Evolutionary conservation across 2,329 filamentous ascomycete species (phyloP).

Genomic region (Verticillium nonalfalfae): DNA sequence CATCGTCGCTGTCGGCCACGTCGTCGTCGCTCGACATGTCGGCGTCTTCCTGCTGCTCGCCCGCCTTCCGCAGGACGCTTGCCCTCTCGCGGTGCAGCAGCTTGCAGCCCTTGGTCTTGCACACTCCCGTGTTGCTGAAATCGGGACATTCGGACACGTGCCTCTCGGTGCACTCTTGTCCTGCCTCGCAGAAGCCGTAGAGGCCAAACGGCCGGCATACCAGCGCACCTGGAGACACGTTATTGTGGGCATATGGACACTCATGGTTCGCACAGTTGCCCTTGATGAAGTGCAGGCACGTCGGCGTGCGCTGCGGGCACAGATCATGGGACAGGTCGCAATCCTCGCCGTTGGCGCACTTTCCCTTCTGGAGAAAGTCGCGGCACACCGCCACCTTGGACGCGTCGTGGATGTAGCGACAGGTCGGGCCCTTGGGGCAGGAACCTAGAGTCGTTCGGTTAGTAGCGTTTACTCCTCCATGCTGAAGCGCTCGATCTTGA

Average conservation of each 20-base stretch:
- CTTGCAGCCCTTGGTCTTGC: slow-evolving; percentile 75
- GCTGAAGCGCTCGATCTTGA: background rate
- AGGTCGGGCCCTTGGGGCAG: slow-evolving; percentile 74
- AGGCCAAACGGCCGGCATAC: slow-evolving; percentile 82
- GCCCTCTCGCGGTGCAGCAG: slow-evolving; percentile 84
- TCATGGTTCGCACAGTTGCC: slow-evolving; percentile 82
- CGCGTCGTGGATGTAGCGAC: slow-evolving; percentile 77
- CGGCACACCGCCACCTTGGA: slow-evolving; percentile 87
- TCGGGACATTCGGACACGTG: slow-evolving; percentile 93
- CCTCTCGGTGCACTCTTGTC: slow-evolving; percentile 67
- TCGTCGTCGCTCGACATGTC: slow-evolving; percentile 78
- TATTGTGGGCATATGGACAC: slow-evolving; percentile 83
- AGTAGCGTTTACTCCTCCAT: slow-evolving; percentile 36
- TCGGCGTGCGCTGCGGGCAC: slow-evolving; percentile 75
- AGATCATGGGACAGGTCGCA: slow-evolving; percentile 91
- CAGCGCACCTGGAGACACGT: slow-evolving; percentile 66
- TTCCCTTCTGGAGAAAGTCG: slow-evolving; percentile 72
- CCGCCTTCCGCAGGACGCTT: slow-evolving; percentile 61
- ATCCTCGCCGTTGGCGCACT: slow-evolving; percentile 67
- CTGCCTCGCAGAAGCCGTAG: slow-evolving; percentile 84
- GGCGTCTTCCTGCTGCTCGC: slow-evolving; percentile 39
- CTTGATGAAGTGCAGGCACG: slow-evolving; percentile 84
- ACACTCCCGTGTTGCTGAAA: slow-evolving; percentile 85
- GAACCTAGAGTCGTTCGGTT: slow-evolving; percentile 56
- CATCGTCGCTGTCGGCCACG: slow-evolving; percentile 65